Base-by-base conservation (phyloP, 208 protist genomes). In the Leishmania arabica region DNA sequence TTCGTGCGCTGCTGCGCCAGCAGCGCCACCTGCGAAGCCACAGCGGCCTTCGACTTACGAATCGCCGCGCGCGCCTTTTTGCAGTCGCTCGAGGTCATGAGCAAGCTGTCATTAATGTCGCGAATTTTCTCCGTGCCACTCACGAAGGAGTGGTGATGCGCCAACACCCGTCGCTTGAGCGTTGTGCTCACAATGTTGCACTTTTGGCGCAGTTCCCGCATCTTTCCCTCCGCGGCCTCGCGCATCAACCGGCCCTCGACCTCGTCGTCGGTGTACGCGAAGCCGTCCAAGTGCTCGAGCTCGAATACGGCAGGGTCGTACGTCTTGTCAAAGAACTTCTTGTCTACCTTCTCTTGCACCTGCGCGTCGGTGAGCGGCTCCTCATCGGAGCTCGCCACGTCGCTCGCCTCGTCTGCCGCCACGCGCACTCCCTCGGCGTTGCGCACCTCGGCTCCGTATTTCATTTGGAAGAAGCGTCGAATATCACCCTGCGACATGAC, bases 271-370 rank as follows among this genome's bases (percentile, higher is more conserved):
- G 84, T 83, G 85, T 92, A 93, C 45, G 86, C 85, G 21, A 88
- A 88, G 70, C 77, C 77, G 60, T 89, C 80, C 86, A 97, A 87
- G 76, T 91, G 89, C 47, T 81, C 84, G 53, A 97, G 82, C 78
- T 96, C 94, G 49, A 90, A 90, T 66, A 86, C 87, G 80, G 88
- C 90, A 1, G 94, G 84, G 60, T 97, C 85, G 86, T 96, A 97
- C 51, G 80, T 82, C 71, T 87, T 88, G 79, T 97, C 92, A 69
- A 97, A 97, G 84, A 88, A 97, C 87, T 97, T 97, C 54, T 89
- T 90, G 77, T 96, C 92, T 34, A 97, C 92, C 42, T 80, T 86
- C 82, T 94, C 89, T 45, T 95, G 91, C 58, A 97, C 84, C 86
- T 97, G 92, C 84, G 89, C 90, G 78, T 97, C 94, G 4, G 92